phyloP scores from a whole-genome alignment of 2,329 filamentous ascomycete species.

The Alternaria angustiovoidea region DNA sequence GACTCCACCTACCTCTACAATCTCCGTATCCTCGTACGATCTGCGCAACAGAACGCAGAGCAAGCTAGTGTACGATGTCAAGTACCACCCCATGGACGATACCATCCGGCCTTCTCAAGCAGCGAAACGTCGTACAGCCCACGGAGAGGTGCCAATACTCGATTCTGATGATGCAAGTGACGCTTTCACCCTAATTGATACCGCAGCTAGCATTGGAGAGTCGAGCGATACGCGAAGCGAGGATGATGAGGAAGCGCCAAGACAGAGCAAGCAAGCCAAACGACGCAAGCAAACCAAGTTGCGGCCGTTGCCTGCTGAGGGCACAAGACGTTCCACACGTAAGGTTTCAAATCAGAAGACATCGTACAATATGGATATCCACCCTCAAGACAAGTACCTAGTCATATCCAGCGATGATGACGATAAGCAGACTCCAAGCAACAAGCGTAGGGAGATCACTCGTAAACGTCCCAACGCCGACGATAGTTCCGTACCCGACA shows the following conservation, averaged over 20 bases:
- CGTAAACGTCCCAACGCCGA: background rate
- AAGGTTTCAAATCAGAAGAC: conserved; percentile 22
- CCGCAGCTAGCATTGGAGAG: conserved; percentile 1
- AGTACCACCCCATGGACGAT: conserved; percentile 48
- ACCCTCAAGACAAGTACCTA: conserved; percentile 41
- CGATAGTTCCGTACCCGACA: background rate
- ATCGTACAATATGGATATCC: conserved; percentile 37
- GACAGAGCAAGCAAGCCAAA: conserved; percentile 12
- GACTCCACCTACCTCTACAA: conserved; percentile 14
- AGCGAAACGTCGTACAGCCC: conserved; percentile 34
- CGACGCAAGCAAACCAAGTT: conserved; percentile 16
- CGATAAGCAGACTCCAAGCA: background rate
- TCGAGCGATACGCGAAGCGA: conserved; percentile 18
- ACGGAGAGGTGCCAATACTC: conserved; percentile 21
- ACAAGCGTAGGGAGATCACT: conserved; percentile 3
- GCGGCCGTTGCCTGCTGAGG: background rate
- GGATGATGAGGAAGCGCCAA: conserved; percentile 1
- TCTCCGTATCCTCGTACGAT: conserved; percentile 17
- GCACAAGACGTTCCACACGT: conserved; percentile 37
- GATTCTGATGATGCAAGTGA: conserved; percentile 9
- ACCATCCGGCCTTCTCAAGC: conserved; percentile 37
- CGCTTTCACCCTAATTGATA: conserved; percentile 2
- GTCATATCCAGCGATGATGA: conserved; percentile 16
- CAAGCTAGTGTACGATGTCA: conserved; percentile 40
- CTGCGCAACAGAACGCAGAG: conserved; percentile 22